Percentiles rank a stretch among this genome's conserved stretches.
These are phyloP conservation scores for Taiwanofungus camphoratus DNA, from an alignment of 1,284 basidiomycete genomes.

Conservation along the genomic window DNA sequence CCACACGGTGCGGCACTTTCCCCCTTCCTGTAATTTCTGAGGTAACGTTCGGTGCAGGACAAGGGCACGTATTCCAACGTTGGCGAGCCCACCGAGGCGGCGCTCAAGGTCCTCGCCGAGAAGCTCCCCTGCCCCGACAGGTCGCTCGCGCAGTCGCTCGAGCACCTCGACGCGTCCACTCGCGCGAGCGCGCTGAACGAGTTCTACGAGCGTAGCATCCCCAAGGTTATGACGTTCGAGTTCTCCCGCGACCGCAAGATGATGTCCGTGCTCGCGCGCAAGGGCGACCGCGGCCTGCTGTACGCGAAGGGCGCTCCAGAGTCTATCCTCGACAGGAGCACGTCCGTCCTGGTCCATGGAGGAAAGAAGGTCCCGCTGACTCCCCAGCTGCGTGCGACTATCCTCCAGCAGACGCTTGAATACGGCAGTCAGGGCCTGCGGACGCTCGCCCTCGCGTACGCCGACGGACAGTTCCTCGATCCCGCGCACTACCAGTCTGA, in stretches of 20 bases:
- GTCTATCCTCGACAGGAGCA: constrained; percentile 87
- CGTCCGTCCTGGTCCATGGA: constrained; percentile 64
- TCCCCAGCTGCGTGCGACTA: constrained; percentile 49
- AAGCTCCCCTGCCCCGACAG: constrained; percentile 68
- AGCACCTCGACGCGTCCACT: constrained; percentile 47
- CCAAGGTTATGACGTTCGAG: constrained; percentile 89
- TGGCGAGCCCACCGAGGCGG: constrained; percentile 96
- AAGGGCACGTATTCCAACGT: constrained; percentile 79
- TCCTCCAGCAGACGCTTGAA: constrained; percentile 61
- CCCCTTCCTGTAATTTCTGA: background rate
- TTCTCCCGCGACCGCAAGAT: constrained; percentile 98
- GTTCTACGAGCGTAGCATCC: constrained; percentile 69
- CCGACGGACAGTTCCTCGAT: constrained; percentile 74
- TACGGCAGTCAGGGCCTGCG: constrained; percentile 85
- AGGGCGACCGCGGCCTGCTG: constrained; percentile 57
- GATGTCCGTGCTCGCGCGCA: constrained; percentile 83
- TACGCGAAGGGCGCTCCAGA: constrained; percentile 97
- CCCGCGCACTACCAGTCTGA: constrained; percentile 77
- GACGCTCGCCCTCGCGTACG: constrained; percentile 88
- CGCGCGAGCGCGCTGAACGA: constrained; percentile 85
- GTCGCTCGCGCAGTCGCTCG: constrained; percentile 51
- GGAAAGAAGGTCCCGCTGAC: constrained; percentile 58
- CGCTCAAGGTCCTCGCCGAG: constrained; percentile 89
- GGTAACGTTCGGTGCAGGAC: constrained; percentile 43
- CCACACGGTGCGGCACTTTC: constrained; percentile 49